Base-by-base conservation (phyloP, 192 early-diverging fungal genomes). In the Mortierella alpina region DNA sequence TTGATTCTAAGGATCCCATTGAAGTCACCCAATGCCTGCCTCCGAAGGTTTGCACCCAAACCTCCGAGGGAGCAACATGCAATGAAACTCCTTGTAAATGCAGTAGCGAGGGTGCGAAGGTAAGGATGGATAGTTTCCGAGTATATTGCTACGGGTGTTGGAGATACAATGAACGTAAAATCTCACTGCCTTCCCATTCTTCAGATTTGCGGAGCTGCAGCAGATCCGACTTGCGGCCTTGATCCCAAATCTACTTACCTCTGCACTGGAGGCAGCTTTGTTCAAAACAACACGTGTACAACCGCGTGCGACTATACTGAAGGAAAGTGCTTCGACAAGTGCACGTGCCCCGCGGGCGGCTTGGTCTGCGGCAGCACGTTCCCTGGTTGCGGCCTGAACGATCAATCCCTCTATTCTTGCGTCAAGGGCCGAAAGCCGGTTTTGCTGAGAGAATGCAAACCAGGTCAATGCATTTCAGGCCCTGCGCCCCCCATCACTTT, bases 381-480 rank as follows among this genome's bases (percentile, higher is more conserved):
- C 52, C 51, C 65, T 18, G 52, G 41, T 5, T 66, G 65, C 17
- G n/a, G 17, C 39, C 41, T 55, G 5, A 44, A 66, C 2, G 8
- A 15, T 40, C 44, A 45, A 31, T 45, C 65, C n/a, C 65, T 66
- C 31, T 66, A 66, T 31, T 31, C 31, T 31, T 31, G 31, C 31
- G 31, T 31, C 31, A 31, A 31, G 31, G 31, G 31, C 31, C 31
- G 31, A 31, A 31, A 31, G 31, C 31, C 31, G 3, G 31, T 31
- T 31, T 31, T 31, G 31, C 31, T 31, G 31, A 31, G 31, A 31
- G 31, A 1, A 31, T 31, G 31, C 3, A 31, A 31, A 31, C 31
- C 31, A 31, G 31, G 31, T 31, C 31, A 31, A 31, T 31, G 31
- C 31, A 31, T 31, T 2, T 31, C 31, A 2, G 31, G 31, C 31